phyloP scores from a whole-genome alignment of 2,329 filamentous ascomycete species.

The Colletotrichum spinosum region DNA sequence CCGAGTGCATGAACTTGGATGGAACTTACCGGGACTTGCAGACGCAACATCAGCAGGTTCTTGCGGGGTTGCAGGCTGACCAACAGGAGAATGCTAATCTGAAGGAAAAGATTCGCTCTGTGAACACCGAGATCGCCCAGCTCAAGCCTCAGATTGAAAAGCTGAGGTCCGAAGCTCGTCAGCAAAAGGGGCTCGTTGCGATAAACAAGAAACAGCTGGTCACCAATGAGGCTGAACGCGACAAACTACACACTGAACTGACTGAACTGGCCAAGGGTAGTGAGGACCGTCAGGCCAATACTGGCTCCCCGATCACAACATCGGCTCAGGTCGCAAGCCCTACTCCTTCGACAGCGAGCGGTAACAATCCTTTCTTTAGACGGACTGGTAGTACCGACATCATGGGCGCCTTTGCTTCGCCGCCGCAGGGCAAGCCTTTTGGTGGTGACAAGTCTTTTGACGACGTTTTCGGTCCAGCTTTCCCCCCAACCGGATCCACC shows the following conservation, averaged over 20 bases:
- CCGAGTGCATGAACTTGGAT: constrained; percentile 86
- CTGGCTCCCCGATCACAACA: constrained; percentile 60
- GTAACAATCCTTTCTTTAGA: constrained; percentile 96
- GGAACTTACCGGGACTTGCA: constrained; percentile 84
- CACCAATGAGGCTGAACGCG: constrained; percentile 88
- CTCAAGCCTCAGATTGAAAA: constrained; percentile 94
- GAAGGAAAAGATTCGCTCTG: constrained; percentile 86
- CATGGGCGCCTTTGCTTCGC: constrained; percentile 64
- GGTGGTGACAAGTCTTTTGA: constrained; percentile 80
- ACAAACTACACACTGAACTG: constrained; percentile 86
- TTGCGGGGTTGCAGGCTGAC: constrained; percentile 82
- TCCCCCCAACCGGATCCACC: constrained; percentile 57
- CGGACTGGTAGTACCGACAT: constrained; percentile 72
- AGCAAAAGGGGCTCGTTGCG: constrained; percentile 95
- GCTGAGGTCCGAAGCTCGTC: constrained; percentile 88
- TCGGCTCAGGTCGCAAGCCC: constrained; percentile 74
- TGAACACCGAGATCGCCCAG: constrained; percentile 85
- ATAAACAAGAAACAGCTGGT: constrained; percentile 99
- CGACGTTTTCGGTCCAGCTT: constrained; percentile 84
- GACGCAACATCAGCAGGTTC: constrained; percentile 82
- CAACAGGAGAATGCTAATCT: constrained; percentile 88
- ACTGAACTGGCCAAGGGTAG: constrained; percentile 74
- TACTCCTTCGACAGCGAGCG: constrained; percentile 74
- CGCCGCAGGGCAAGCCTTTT: constrained; percentile 55
- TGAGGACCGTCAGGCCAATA: constrained; percentile 68